Evolutionary conservation across 148 eudicot species (phyloP), one percentile per base, ranked within the genome.

Genomic region (Fagopyrum homotropicum): DNA sequence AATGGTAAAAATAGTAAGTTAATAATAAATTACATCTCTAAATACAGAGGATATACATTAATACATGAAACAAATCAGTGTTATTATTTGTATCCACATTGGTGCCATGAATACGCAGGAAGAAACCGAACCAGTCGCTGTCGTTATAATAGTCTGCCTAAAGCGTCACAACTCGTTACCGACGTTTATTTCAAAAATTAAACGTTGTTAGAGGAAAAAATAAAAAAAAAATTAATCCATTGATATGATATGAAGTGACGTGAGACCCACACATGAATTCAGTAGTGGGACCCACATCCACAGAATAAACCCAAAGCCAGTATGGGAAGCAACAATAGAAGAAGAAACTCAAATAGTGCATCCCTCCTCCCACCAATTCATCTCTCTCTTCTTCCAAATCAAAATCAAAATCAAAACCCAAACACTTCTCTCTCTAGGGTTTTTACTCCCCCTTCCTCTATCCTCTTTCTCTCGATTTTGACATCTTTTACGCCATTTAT

Each of bases 341-440:
- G n/a, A 16, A 68, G n/a, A 35, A 35, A 45, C 22, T 45, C 19
- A 17, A 46, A 72, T 79, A 76, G 82, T 82, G 82, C 84, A 68
- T 69, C 80, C 79, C 84, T 35, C 40, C 40, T 35, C 40, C 40
- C 40, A 35, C 40, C 40, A 35, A 35, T 35, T 35, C 40, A 35
- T 16, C 26, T 0, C 75, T n/a, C 64, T 72, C 55, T 55, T 56
- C 48, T 74, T n/a, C 64, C 40, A 49, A 71, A 16, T 49, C 57
- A 22, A 44, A 30, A 49, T 29, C 73, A 35, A 49, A 71, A 16
- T 49, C 57, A 22, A 44, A 15, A 30, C 60, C 45, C 73, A 10
- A 35, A 2, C 55, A 17, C 64, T n/a, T 73, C 81, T 75, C 66
- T 48, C 70, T 50, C 77, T 75, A 75, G 82, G 82, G 80, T 82